Percentiles rank a stretch among this genome's conserved stretches.
phyloP scores from a whole-genome alignment of 345 rosid species.

The Populus pruinosa region DNA sequence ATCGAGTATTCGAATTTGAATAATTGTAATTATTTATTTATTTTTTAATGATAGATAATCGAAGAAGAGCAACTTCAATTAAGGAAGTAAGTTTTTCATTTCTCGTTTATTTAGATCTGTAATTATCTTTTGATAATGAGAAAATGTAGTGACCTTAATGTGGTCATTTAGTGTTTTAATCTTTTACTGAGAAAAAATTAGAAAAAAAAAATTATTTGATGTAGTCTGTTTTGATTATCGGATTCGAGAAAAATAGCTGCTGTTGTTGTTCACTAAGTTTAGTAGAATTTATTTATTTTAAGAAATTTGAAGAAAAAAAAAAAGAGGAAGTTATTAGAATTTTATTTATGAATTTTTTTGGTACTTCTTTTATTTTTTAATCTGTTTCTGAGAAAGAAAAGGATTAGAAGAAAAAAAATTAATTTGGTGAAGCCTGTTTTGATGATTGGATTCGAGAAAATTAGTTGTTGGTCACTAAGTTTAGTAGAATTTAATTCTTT shows the following conservation, averaged over 20 bases:
- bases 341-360: neutral
- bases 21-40: neutral
- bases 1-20: neutral
- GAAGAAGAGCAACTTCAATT: conserved; percentile 84
- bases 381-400: neutral
- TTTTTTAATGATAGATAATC: conserved; percentile 49
- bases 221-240: neutral
- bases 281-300: neutral
- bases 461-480: neutral
- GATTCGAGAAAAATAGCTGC: neutral
- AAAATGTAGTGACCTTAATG: neutral
- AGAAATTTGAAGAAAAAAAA: too few relatives aligned
- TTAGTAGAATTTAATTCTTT: neutral
- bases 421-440: neutral
- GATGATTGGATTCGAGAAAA: neutral
- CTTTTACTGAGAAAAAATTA: neutral
- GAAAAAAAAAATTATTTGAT: neutral
- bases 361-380: neutral
- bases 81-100: conserved; percentile 46
- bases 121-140: neutral
- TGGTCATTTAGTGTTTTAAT: neutral
- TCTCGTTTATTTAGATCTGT: neutral
- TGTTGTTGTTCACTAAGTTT: neutral
- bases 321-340: too few relatives aligned
- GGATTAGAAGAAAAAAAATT: too few relatives aligned